Percentiles rank a stretch among this genome's conserved stretches.
Conservation (phyloP, 805 yeast species). For the Starmerella gropengiesseri region DNA sequence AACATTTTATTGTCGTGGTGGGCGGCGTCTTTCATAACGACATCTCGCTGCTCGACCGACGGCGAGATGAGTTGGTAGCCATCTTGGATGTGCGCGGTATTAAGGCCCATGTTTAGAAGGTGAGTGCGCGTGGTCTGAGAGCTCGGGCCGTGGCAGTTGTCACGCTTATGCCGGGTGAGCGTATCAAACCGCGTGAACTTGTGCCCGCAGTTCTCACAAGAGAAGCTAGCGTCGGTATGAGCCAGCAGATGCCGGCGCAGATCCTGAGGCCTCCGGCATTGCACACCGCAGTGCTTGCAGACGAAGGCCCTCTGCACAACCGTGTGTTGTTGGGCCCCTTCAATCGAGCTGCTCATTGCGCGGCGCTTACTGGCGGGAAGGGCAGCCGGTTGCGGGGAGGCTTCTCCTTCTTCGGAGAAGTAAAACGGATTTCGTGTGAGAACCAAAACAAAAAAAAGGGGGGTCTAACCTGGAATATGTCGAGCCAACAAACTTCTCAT, state of each 20-base stretch:
- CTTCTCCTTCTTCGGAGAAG: conserved; percentile 4
- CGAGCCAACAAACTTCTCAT: too few species aligned
- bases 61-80: too few species aligned
- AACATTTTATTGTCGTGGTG: too few species aligned
- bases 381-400: conserved; percentile 1
- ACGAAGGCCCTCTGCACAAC: conserved; percentile 16
- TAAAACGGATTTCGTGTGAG: too few species aligned
- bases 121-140: too few species aligned
- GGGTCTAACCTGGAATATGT: too few species aligned
- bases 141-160: conserved; percentile 30
- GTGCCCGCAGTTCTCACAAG: conserved; percentile 50
- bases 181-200: conserved; percentile 70
- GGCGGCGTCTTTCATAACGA: too few species aligned
- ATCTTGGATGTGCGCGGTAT: too few species aligned
- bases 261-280: conserved; percentile 65
- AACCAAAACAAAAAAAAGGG: too few species aligned
- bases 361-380: background rate
- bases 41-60: too few species aligned
- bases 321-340: conserved; percentile 12
- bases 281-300: conserved; percentile 50
- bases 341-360: conserved; percentile 7
- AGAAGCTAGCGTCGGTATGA: conserved; percentile 41
- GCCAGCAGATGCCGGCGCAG: conserved; percentile 62
- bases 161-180: conserved; percentile 52
- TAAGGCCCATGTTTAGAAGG: too few species aligned